phyloP scores from a whole-genome alignment of 495 filamentous ascomycete genomes.

The Gamarada debralockiae region DNA sequence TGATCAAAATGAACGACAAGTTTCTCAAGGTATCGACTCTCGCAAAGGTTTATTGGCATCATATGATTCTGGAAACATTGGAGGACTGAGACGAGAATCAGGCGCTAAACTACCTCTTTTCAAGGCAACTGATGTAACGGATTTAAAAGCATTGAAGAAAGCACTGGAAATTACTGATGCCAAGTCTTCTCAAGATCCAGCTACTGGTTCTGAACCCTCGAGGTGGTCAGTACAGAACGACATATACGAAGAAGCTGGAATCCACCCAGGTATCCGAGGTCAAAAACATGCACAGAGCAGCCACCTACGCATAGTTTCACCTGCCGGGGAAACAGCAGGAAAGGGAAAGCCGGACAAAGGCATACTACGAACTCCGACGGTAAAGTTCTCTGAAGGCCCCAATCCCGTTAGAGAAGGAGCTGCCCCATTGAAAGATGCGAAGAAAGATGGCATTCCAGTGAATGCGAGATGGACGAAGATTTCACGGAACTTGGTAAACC shows the following conservation, averaged over 20 bases:
- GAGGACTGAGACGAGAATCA: conserved; percentile 4
- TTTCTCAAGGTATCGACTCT: conserved; percentile 21
- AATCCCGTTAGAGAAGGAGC: conserved; percentile 80
- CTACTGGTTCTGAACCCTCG: conserved; percentile 1
- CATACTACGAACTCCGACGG: conserved; percentile 67
- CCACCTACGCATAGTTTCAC: conserved; percentile 47
- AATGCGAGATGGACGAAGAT: conserved; percentile 89
- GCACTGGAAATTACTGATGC: conserved; percentile 30
- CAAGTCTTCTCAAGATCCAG: conserved; percentile 5
- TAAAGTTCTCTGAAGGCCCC: conserved; percentile 75
- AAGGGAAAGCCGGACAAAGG: conserved; percentile 54
- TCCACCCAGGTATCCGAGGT: conserved; percentile 15
- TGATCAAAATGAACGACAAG: conserved; percentile 15
- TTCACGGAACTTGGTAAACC: conserved; percentile 76
- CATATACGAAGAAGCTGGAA: conserved; percentile 13
- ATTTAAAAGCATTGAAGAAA: conserved; percentile 43
- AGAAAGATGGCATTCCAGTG: conserved; percentile 65
- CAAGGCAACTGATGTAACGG: conserved; percentile 45
- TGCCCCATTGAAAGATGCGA: conserved; percentile 78
- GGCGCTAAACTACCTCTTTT: conserved; percentile 31
- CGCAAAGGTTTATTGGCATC: conserved; percentile 32
- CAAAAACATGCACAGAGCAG: conserved; percentile 24
- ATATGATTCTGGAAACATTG: conserved; percentile 35
- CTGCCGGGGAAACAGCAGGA: conserved; percentile 44
- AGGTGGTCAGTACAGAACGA: conserved; percentile 17